Evolutionary conservation across 768 basidiomycete species (phyloP).

Genomic region (Russula compacta): DNA sequence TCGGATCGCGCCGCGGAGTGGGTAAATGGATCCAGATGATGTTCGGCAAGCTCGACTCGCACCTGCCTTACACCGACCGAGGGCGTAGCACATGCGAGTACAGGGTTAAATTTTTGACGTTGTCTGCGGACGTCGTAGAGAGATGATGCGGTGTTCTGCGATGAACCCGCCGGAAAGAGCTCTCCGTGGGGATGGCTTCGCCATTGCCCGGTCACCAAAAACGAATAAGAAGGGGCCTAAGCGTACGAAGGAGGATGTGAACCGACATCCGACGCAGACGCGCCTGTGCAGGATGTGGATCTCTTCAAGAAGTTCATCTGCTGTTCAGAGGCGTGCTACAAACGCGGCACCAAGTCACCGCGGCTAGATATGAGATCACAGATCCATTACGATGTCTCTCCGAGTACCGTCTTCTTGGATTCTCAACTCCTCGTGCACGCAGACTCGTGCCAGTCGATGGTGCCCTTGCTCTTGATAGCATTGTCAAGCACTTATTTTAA

Average conservation of each 20-base stretch:
- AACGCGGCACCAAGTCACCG: slow-evolving; percentile 19
- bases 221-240: background rate
- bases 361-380: slow-evolving; percentile 11
- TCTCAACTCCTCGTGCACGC: slow-evolving; percentile 13
- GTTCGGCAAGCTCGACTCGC: background rate
- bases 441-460: slow-evolving; percentile 9
- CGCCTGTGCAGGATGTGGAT: background rate
- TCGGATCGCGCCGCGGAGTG: slow-evolving; percentile 13
- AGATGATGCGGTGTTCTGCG: background rate
- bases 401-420: background rate
- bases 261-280: background rate
- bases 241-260: background rate
- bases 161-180: slow-evolving; percentile 8
- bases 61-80: background rate
- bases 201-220: slow-evolving; percentile 17
- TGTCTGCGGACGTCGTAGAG: background rate
- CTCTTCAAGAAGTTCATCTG: slow-evolving; percentile 17
- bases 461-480: slow-evolving; percentile 1
- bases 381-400: background rate
- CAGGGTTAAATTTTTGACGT: no score
- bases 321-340: slow-evolving; percentile 16
- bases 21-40: slow-evolving; percentile 3
- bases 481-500: slow-evolving; percentile 15
- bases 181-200: slow-evolving; percentile 4
- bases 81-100: no score